phyloP scores from a whole-genome alignment of 2,329 filamentous ascomycete species.

The Botrytis cinerea region DNA sequence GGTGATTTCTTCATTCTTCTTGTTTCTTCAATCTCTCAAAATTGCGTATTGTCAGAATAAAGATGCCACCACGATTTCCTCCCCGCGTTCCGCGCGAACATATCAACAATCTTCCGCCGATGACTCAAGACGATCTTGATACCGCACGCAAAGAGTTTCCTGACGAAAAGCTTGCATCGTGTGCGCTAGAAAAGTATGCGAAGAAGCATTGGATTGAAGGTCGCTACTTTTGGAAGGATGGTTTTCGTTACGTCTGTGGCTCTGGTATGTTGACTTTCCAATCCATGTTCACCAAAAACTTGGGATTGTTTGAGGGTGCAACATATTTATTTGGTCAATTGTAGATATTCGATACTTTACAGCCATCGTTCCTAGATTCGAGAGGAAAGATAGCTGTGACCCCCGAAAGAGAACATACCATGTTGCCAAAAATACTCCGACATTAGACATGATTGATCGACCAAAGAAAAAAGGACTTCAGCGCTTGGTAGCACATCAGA shows the following conservation, averaged over 20 bases:
- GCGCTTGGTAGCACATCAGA: background rate
- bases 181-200: background rate
- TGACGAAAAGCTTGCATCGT: background rate
- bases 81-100: background rate
- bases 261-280: background rate
- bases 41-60: background rate
- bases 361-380: background rate
- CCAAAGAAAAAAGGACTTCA: background rate
- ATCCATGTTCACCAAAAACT: too few species aligned
- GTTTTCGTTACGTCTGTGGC: background rate
- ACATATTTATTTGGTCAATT: background rate
- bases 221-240: constrained; percentile 7
- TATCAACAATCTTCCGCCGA: background rate
- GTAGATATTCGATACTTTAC: constrained; percentile 6
- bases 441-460: background rate
- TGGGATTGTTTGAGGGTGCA: background rate
- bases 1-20: background rate
- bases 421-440: background rate
- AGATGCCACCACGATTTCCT: constrained; percentile 3
- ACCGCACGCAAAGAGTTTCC: background rate
- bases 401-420: background rate
- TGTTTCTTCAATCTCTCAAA: background rate
- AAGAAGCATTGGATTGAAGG: background rate
- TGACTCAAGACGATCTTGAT: background rate
- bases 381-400: background rate